Evolutionary conservation across 2,329 filamentous ascomycete species (phyloP).

Genomic region (Dendrostoma leiphaemia): DNA sequence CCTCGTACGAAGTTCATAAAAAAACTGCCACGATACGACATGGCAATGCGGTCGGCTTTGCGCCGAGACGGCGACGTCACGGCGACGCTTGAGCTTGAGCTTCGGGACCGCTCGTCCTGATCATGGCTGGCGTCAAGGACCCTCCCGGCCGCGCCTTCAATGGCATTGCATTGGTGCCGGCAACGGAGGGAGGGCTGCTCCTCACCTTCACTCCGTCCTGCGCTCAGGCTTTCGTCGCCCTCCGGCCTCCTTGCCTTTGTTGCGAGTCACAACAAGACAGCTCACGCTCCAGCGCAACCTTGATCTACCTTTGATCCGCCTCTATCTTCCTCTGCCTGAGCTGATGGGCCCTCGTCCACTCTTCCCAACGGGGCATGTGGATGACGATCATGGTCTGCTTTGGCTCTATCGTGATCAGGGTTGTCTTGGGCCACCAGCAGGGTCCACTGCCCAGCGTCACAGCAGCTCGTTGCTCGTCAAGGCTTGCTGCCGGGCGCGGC

Average conservation of each 20-base stretch:
- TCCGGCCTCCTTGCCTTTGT: too few relatives aligned
- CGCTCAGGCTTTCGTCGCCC: too few relatives aligned
- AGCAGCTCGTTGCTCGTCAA: background rate
- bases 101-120: background rate
- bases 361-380: background rate
- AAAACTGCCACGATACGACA: background rate
- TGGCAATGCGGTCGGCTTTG: background rate
- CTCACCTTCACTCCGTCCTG: too few relatives aligned
- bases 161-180: conserved; percentile 9
- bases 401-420: conserved; percentile 7
- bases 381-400: conserved; percentile 6
- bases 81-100: too few relatives aligned
- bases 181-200: background rate
- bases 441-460: conserved; percentile 8
- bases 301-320: background rate
- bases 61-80: too few relatives aligned
- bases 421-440: conserved; percentile 4
- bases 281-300: background rate
- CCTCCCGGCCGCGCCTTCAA: background rate
- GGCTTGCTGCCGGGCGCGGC: background rate
- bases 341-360: background rate
- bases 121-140: conserved; percentile 4
- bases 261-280: background rate
- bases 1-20: too few relatives aligned
- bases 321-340: background rate